Percentiles rank a stretch among this genome's conserved stretches.
Evolutionary conservation across 73 alveolate genomes (phyloP).

Genomic region (Paramecium primaurelia): DNA sequence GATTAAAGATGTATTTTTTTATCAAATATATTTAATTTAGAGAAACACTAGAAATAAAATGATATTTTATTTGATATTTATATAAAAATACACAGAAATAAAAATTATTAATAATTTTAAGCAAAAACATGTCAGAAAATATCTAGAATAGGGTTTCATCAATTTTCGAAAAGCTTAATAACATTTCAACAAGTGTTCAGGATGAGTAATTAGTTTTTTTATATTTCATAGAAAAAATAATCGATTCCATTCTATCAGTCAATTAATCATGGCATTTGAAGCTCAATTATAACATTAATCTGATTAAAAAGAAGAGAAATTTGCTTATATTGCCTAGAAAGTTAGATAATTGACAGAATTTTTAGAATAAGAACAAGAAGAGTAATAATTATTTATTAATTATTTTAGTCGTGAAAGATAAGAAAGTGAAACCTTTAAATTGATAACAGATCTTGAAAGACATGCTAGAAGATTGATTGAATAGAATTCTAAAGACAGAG

Average conservation of each 20-base stretch:
- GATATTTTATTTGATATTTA: neutral
- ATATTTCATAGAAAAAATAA: neutral
- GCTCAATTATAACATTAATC: constrained; percentile 29
- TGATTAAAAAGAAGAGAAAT: constrained; percentile 30
- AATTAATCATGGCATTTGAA: constrained; percentile 47
- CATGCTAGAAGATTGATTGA: constrained; percentile 59
- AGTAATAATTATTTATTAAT: neutral
- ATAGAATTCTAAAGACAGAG: constrained; percentile 55
- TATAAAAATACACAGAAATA: neutral
- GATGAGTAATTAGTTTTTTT: neutral
- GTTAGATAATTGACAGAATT: constrained; percentile 22
- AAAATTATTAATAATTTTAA: neutral
- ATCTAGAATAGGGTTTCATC: constrained; percentile 43
- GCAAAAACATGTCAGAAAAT: constrained; percentile 12
- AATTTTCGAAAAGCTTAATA: constrained; percentile 37
- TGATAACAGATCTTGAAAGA: constrained; percentile 54
- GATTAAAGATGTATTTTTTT: neutral
- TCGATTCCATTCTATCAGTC: constrained; percentile 22
- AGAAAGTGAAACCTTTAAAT: constrained; percentile 45
- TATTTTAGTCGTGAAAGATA: constrained; percentile 36
- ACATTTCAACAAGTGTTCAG: constrained; percentile 42
- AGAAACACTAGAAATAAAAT: neutral
- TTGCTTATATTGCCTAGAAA: constrained; percentile 14
- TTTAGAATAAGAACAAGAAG: constrained; percentile 34
- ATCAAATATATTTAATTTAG: neutral